Conservation (phyloP, 192 early-diverging fungal species). For the Coemansia sp. region DNA sequence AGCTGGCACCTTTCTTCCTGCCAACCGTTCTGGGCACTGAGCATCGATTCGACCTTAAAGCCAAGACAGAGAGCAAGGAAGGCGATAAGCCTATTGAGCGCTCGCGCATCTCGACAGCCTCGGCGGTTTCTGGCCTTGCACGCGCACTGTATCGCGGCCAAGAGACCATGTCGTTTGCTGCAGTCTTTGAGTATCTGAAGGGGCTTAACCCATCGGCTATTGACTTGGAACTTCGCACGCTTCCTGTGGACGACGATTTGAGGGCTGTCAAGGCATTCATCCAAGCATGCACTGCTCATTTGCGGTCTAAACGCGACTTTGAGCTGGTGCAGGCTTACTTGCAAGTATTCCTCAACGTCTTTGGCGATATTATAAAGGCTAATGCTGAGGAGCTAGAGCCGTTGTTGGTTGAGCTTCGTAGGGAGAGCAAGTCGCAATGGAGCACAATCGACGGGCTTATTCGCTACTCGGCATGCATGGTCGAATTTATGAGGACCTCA, state of each 20-base stretch:
- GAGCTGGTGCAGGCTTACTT: constrained; percentile 82
- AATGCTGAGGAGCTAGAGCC: constrained; percentile 57
- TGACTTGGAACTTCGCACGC: constrained; percentile 81
- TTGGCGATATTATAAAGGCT: constrained; percentile 71
- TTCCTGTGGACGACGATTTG: constrained; percentile 67
- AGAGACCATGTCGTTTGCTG: constrained; percentile 35
- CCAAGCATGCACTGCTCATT: constrained; percentile 58
- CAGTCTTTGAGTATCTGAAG: constrained; percentile 71
- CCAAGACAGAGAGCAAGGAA: constrained; percentile 34
- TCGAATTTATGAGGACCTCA: constrained; percentile 41
- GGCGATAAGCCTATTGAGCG: constrained; percentile 48
- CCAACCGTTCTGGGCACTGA: constrained; percentile 71
- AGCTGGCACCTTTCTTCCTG: constrained; percentile 93
- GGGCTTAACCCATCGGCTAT: constrained; percentile 77
- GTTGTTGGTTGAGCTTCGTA: constrained; percentile 43
- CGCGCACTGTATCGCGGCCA: constrained; percentile 43
- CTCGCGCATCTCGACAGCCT: constrained; percentile 53
- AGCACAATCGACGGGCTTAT: constrained; percentile 38
- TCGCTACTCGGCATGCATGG: constrained; percentile 51
- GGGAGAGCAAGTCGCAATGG: constrained; percentile 35
- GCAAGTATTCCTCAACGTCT: constrained; percentile 74
- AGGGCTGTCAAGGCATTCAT: constrained; percentile 65
- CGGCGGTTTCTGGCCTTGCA: constrained; percentile 63
- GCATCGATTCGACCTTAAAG: constrained; percentile 61
- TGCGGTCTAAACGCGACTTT: constrained; percentile 74